Evolutionary conservation across 257 asterid species (phyloP).

Genomic region (Solanum medicagineum): DNA sequence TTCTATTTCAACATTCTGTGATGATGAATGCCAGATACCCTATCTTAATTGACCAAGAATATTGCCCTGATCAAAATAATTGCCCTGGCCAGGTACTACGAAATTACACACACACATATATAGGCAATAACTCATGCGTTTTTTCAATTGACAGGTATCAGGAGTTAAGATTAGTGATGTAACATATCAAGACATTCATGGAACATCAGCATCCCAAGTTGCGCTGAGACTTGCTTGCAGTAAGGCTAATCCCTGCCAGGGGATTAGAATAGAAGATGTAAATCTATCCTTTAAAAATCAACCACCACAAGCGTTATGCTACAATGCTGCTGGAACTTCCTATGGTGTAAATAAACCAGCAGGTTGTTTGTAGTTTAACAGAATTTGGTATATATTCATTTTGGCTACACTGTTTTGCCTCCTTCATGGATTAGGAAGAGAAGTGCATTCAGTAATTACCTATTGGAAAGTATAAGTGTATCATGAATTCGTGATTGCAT

Average conservation of each 20-base stretch:
- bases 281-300: not conserved
- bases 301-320: not conserved
- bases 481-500: not conserved
- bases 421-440: not conserved
- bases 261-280: not conserved
- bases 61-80: not conserved
- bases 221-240: not conserved
- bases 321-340: not conserved
- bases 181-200: not conserved
- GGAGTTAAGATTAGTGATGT: not conserved
- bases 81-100: not conserved
- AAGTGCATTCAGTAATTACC: not conserved
- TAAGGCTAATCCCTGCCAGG: not conserved
- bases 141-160: not conserved
- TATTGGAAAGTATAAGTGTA: too few relatives aligned
- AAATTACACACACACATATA: too few relatives aligned
- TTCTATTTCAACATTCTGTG: not conserved
- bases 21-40: not conserved
- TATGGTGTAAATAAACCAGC: not conserved
- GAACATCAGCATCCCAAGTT: not conserved
- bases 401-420: not conserved
- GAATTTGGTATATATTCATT: not conserved
- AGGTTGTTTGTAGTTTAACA: not conserved
- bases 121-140: not conserved
- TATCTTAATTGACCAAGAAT: not conserved